Percentiles rank a stretch among this genome's conserved stretches.
These are phyloP conservation scores for Alternaria ethzedia DNA, from an alignment of 2,329 filamentous ascomycete species.

Conservation along the genomic window DNA sequence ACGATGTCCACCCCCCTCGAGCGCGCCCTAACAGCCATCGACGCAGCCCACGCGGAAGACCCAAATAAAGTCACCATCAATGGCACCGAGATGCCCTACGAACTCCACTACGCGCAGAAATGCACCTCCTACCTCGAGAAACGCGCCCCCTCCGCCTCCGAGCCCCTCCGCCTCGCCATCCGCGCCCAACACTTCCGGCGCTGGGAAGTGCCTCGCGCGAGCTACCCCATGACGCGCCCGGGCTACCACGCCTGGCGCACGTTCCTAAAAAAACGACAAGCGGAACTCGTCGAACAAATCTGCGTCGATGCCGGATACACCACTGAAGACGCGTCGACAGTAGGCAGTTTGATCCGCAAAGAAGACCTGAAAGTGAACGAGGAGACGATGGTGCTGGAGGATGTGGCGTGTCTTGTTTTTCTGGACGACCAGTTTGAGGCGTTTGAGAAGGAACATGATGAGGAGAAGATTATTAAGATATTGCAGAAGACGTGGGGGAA, in stretches of 20 bases:
- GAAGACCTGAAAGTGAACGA: conserved; percentile 70
- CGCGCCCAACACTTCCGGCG: conserved; percentile 84
- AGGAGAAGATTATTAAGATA: conserved; percentile 73
- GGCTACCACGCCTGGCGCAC: conserved; percentile 85
- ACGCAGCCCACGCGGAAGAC: conserved; percentile 73
- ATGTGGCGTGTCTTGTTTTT: conserved; percentile 87
- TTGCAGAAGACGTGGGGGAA: conserved; percentile 51
- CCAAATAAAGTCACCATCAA: conserved; percentile 62
- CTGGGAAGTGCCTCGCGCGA: conserved; percentile 80
- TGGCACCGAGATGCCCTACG: conserved; percentile 66
- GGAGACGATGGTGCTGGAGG: conserved; percentile 79
- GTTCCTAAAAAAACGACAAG: conserved; percentile 74
- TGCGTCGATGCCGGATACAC: conserved; percentile 60
- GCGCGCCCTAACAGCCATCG: conserved; percentile 70
- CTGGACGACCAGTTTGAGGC: conserved; percentile 84
- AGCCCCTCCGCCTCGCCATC: conserved; percentile 74
- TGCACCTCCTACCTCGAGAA: conserved; percentile 76
- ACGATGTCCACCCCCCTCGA: conserved; percentile 36
- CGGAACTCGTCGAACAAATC: conserved; percentile 63
- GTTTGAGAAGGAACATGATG: conserved; percentile 75
- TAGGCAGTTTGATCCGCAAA: conserved; percentile 78
- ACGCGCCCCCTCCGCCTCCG: conserved; percentile 67
- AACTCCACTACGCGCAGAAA: conserved; percentile 80
- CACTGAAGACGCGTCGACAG: conserved; percentile 63
- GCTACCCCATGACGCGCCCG: conserved; percentile 74